Conservation (phyloP, 2,329 filamentous ascomycete species). For the Colletotrichum scovillei region DNA sequence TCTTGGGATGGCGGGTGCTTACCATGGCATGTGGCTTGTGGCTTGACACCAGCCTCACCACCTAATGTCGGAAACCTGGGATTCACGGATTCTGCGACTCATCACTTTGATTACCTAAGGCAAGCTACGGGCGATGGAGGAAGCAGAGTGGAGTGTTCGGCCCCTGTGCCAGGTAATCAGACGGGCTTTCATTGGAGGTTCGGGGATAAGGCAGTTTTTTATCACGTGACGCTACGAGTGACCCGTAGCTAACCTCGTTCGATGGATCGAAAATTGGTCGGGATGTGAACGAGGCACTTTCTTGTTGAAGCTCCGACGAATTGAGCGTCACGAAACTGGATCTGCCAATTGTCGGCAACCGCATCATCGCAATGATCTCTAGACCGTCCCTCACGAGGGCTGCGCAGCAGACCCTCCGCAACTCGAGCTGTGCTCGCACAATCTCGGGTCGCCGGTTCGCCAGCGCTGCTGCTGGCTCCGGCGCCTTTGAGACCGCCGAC, state of each 20-base stretch:
- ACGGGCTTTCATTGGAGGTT: slow-evolving; percentile 28
- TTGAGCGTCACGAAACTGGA: slow-evolving; percentile 37
- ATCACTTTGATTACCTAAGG: slow-evolving; percentile 22
- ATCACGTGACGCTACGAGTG: slow-evolving; percentile 29
- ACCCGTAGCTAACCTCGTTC: slow-evolving; percentile 37
- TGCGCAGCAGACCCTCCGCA: slow-evolving; percentile 68
- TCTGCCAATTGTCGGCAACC: slow-evolving; percentile 67
- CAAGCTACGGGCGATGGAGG: not conserved
- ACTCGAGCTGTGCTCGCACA: slow-evolving; percentile 67
- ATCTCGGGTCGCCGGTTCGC: slow-evolving; percentile 63
- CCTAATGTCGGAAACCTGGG: too few species aligned
- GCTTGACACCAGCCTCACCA: slow-evolving; percentile 13
- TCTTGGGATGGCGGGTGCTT: not conserved
- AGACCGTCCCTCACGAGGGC: slow-evolving; percentile 69
- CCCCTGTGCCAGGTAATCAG: slow-evolving; percentile 29
- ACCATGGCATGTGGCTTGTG: slow-evolving; percentile 13
- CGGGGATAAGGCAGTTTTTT: not conserved
- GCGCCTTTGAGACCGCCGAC: slow-evolving; percentile 89
- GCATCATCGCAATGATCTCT: slow-evolving; percentile 71
- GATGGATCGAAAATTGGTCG: slow-evolving; percentile 39
- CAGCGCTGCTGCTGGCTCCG: slow-evolving; percentile 72
- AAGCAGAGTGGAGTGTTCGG: slow-evolving; percentile 8
- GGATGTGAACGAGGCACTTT: slow-evolving; percentile 38
- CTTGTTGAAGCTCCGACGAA: slow-evolving; percentile 37
- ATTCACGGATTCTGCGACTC: not conserved